These are phyloP conservation scores for Elaeis oleifera DNA, from an alignment of 202 grass and related monocot genomes.

Conservation along the genomic window DNA sequence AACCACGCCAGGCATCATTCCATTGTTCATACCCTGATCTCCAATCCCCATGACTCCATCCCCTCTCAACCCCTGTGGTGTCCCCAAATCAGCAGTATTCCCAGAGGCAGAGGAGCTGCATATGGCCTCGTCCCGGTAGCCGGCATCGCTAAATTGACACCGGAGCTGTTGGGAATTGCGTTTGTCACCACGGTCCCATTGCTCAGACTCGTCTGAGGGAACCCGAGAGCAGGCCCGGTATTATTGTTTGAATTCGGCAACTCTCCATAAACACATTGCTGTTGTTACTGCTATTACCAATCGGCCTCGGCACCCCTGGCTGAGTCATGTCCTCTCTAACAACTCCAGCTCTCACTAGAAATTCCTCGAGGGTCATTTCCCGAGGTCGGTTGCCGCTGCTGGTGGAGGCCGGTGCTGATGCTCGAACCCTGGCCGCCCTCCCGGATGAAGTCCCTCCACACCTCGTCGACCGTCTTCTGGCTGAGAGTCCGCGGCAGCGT, in stretches of 20 bases:
- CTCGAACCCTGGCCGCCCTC: conserved; percentile 1
- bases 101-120: conserved; percentile 7
- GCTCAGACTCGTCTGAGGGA: background rate
- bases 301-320: no score
- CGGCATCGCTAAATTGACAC: background rate
- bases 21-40: conserved; percentile 31
- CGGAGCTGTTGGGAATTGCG: conserved; percentile 8
- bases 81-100: conserved; percentile 1
- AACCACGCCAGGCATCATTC: conserved; percentile 37
- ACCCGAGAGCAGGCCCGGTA: conserved; percentile 1
- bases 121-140: background rate
- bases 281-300: no score
- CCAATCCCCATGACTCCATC: conserved; percentile 45
- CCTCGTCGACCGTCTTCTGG: conserved; percentile 87
- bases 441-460: conserved; percentile 64
- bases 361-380: conserved; percentile 85
- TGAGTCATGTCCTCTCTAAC: conserved; percentile 44
- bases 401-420: background rate
- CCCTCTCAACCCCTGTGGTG: conserved; percentile 14
- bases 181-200: background rate
- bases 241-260: background rate
- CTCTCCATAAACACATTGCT: background rate
- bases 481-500: conserved; percentile 69
- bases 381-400: conserved; percentile 51
- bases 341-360: conserved; percentile 62